Evolutionary conservation across 768 basidiomycete genomes (phyloP).

Genomic region (Neoboletus magnificus): DNA sequence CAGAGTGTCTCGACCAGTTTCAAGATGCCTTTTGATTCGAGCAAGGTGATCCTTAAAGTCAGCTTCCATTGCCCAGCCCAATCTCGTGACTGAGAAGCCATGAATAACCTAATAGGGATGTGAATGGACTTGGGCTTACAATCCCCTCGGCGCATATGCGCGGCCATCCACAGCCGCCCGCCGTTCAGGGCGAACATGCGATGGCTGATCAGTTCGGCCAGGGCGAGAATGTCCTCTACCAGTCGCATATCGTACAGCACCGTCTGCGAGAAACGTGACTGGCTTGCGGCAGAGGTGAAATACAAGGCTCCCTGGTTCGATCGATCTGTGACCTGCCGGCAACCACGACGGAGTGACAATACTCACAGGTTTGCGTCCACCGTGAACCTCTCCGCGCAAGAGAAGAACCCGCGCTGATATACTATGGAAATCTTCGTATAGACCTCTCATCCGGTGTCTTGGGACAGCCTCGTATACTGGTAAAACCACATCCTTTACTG

Average conservation of each 20-base stretch:
- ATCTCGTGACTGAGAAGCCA: slow-evolving; percentile 19
- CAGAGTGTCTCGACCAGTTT: slow-evolving; percentile 14
- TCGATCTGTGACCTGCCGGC: not conserved
- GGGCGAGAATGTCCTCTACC: slow-evolving; percentile 20
- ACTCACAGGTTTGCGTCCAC: slow-evolving; percentile 37
- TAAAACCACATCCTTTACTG: slow-evolving; percentile 36
- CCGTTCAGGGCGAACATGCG: slow-evolving; percentile 30
- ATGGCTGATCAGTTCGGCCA: slow-evolving; percentile 30
- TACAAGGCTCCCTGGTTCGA: slow-evolving; percentile 29
- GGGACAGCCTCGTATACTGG: slow-evolving; percentile 35
- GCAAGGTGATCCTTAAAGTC: slow-evolving; percentile 32
- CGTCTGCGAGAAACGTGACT: slow-evolving; percentile 25
- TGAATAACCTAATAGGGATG: not conserved
- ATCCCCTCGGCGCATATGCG: slow-evolving; percentile 45
- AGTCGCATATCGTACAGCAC: slow-evolving; percentile 32
- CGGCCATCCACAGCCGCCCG: slow-evolving; percentile 42
- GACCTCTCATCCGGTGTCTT: slow-evolving; percentile 33
- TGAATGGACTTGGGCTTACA: slow-evolving; percentile 27
- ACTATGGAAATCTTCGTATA: slow-evolving; percentile 38
- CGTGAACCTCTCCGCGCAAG: slow-evolving; percentile 39
- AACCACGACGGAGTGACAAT: not conserved
- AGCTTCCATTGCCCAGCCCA: slow-evolving; percentile 35
- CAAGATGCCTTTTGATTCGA: slow-evolving; percentile 30
- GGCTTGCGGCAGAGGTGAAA: slow-evolving; percentile 32
- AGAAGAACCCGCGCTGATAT: slow-evolving; percentile 36